phyloP scores from a whole-genome alignment of 2,329 filamentous ascomycete genomes.

The Aspergillus sp. region DNA sequence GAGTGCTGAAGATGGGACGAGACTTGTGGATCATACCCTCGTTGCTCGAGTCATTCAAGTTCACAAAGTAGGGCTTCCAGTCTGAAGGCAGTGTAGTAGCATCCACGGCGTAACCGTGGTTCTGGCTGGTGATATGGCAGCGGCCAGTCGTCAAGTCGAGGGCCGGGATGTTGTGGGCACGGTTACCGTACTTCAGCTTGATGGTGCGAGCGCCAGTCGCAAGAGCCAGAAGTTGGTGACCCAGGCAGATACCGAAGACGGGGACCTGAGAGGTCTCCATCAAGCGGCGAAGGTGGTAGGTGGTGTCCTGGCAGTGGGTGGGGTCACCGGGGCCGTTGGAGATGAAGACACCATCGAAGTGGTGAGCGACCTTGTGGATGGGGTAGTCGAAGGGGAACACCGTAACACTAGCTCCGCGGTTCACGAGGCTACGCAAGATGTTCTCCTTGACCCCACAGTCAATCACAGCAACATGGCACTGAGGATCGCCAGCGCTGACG shows the following conservation, averaged over 20 bases:
- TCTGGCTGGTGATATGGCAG: constrained; percentile 98
- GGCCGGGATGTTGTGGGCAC: constrained; percentile 96
- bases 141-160: constrained; percentile 92
- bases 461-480: constrained; percentile 88
- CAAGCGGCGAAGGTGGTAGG: constrained; percentile 85
- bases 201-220: constrained; percentile 85
- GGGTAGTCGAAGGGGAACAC: constrained; percentile 96
- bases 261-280: constrained; percentile 90
- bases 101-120: constrained; percentile 96
- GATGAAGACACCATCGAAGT: constrained; percentile 99
- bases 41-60: constrained; percentile 96
- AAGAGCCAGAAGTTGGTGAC: constrained; percentile 91
- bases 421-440: constrained; percentile 91
- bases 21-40: constrained; percentile 97
- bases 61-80: constrained; percentile 98
- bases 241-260: constrained; percentile 96
- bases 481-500: constrained; percentile 77
- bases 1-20: constrained; percentile 94
- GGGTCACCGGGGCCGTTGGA: constrained; percentile 98
- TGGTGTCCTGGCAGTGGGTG: constrained; percentile 91
- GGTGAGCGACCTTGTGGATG: constrained; percentile 95
- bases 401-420: constrained; percentile 86
- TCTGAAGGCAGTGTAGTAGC: constrained; percentile 75
- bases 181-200: constrained; percentile 99
- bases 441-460: constrained; percentile 99